Evolutionary conservation across 805 yeast species (phyloP), one percentile per base, ranked within the genome.

Genomic region (Starmerella cellae): DNA sequence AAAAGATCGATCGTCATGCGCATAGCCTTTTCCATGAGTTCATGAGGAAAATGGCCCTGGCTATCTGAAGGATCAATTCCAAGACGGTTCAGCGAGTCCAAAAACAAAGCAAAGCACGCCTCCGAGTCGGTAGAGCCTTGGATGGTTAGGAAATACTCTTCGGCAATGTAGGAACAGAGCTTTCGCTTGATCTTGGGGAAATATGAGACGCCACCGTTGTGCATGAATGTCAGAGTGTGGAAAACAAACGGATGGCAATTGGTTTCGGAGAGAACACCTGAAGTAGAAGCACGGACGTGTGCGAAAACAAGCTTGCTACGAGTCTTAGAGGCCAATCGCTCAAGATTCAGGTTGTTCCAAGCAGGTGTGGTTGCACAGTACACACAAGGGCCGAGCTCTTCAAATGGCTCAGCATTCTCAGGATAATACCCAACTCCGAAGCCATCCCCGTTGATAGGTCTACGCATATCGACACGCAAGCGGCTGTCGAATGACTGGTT

Each of bases 371-470:
- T 91, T 11, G 97, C 97, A 53, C 84, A 78, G 65, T 82, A 91
- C 2, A 85, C 71, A 61, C 97, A 91, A 21, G 98, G 97, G 2
- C 84, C 82, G 34, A 75, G 73, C 31, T 70, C 73, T 17, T 72
- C 58, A 23, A 61, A 67, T 10, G 60, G 61, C 37, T 74, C 77
- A 9, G 63, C 63, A 35, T 74, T 80, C n/a, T 65, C 54, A 11
- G 68, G 64, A 57, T 91, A 91, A 63, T 91, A 91, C 1, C 97
- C 97, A 19, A 91, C 88, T 2, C 98, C 98, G 60, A 91, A 91
- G 0, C 98, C 98, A 61, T 91, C 98, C 33, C 98, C 98, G 59
- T 91, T 91, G 52, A 91, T 83, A 2, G 98, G 97, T 40, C 94
- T 74, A 50, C 93, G 66, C 54, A 76, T 78, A 56, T 91, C 97